Base-by-base conservation (phyloP, 257 asterid species). In the Solanum paucissectum region DNA sequence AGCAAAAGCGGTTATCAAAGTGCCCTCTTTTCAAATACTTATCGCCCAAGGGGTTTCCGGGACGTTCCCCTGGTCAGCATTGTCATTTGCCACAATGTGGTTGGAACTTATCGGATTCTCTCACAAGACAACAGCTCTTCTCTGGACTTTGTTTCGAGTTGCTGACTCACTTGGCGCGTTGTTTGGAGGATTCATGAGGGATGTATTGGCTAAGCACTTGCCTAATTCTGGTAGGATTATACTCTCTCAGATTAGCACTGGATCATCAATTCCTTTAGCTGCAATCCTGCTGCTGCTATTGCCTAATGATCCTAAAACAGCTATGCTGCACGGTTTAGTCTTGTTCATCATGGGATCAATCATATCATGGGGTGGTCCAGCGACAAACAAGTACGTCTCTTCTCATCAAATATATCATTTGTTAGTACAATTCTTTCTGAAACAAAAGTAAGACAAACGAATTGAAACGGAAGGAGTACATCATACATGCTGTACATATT, bases 151-250 rank as follows among this genome's bases (percentile, higher is more conserved):
- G 71, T 96, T 95, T 82, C 88, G 83, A 49, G 90, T 93, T 49
- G 94, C 98, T 14, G 89, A 91, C 23, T 93, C 98, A 1, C 36
- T 95, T 29, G 98, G 98, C 23, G 93, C 95, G 7, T 87, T 96
- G 88, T 92, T 94, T 79, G 98, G 98, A 23, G 99, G 99, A 42
- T 92, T 88, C 86, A 92, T 94, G 96, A 98, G 98, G 18, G 98
- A 96, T 85, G 4, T 84, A 12, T 94, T 95, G 58, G 94, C 98
- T 9, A 90, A 87, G 88, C 87, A 90, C 25, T 89, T 93, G 8
- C 98, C 98, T 12, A 93, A 96, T 86, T 88, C 93, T 13, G 98
- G 99, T 34, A 91, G 99, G 86, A 90, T 95, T 44, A 91, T 94
- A 23, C 90, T 95, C 9, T 90, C 99, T 0, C 99, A 96, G 91